Evolutionary conservation across 805 yeast genomes (phyloP).

Genomic region (Candida saitoana): DNA sequence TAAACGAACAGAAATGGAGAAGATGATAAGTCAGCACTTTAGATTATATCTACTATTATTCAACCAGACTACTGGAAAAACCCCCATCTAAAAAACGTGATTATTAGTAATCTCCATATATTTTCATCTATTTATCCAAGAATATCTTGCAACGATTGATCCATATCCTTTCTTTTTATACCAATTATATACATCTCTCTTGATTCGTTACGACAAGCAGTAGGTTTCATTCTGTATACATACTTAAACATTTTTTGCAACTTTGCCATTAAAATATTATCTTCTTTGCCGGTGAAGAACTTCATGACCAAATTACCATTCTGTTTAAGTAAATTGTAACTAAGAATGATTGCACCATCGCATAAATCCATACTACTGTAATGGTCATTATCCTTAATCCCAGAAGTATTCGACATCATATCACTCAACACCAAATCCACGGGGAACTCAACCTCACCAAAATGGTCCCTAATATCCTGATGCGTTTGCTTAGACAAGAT

Average conservation of each 20-base stretch:
- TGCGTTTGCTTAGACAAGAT: constrained; percentile 49
- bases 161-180: constrained; percentile 35
- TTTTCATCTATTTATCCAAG: too few relatives aligned
- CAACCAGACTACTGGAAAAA: too few relatives aligned
- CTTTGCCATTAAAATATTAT: constrained; percentile 54
- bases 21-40: too few relatives aligned
- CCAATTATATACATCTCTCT: constrained; percentile 81
- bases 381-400: constrained; percentile 78
- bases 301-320: constrained; percentile 80
- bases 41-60: too few relatives aligned
- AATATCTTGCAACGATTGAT: background rate
- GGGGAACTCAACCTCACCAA: constrained; percentile 18
- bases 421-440: constrained; percentile 53
- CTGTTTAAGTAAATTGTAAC: constrained; percentile 63
- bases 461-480: constrained; percentile 47
- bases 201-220: constrained; percentile 73
- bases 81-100: too few relatives aligned
- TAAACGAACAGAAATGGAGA: too few relatives aligned
- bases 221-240: constrained; percentile 74
- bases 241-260: constrained; percentile 54
- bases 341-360: constrained; percentile 80
- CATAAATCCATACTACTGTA: constrained; percentile 83
- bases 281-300: constrained; percentile 81
- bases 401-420: constrained; percentile 94
- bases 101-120: too few relatives aligned